Evolutionary conservation across 345 rosid genomes (phyloP).

Genomic region (Arabidopsis suecica): DNA sequence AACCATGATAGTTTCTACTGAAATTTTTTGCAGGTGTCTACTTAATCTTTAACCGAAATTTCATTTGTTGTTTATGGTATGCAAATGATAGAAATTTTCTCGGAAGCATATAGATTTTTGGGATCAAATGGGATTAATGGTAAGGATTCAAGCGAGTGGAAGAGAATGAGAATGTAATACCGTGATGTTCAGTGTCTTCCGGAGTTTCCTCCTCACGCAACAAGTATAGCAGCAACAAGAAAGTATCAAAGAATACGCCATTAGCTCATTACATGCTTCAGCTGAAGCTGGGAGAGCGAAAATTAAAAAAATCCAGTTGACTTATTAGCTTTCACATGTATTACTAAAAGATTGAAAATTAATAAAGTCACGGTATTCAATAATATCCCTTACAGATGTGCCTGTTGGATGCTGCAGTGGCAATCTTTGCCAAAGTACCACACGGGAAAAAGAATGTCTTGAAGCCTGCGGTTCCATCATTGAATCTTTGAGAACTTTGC

Average conservation of each 20-base stretch:
- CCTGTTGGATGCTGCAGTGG: conserved; percentile 79
- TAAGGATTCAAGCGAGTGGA: conserved; percentile 5
- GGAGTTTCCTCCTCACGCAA: conserved; percentile 91
- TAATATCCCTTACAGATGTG: conserved; percentile 73
- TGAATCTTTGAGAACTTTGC: conserved; percentile 17
- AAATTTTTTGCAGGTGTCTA: not conserved
- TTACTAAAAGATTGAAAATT: not conserved
- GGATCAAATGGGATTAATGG: not conserved
- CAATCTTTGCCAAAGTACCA: conserved; percentile 85
- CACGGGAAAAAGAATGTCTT: conserved; percentile 91
- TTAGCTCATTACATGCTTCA: conserved; percentile 90
- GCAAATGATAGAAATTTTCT: not conserved
- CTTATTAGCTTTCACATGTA: conserved; percentile 1
- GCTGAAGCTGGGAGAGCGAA: conserved; percentile 71
- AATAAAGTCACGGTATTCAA: not conserved
- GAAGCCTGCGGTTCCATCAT: conserved; percentile 59
- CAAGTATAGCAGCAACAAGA: conserved; percentile 99
- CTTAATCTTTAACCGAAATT: not conserved
- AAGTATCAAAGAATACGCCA: conserved; percentile 90
- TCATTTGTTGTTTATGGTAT: not conserved
- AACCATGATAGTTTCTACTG: not conserved
- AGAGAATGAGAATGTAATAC: conserved; percentile 49
- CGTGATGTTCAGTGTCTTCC: conserved; percentile 77
- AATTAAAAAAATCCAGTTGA: not conserved
- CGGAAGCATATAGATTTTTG: conserved; percentile 17